These are phyloP conservation scores for Lycium ferocissimum DNA, from an alignment of 257 asterid species.

Conservation along the genomic window DNA sequence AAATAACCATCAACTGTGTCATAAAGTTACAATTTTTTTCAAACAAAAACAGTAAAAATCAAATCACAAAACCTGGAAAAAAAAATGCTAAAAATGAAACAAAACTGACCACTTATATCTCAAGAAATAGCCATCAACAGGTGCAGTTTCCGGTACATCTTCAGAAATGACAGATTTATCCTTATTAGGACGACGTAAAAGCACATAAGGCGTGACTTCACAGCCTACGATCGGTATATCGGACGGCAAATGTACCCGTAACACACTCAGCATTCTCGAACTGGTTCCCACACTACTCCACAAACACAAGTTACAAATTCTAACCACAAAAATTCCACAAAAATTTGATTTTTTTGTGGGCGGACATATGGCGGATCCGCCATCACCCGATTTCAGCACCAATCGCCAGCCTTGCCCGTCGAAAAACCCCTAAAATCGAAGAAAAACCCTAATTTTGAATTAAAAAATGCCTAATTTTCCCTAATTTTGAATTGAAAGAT, in stretches of 20 bases:
- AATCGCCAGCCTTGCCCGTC: slow-evolving; percentile 60
- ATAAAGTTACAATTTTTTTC: too few species aligned
- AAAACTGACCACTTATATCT: slow-evolving; percentile 41
- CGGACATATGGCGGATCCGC: slow-evolving; percentile 74
- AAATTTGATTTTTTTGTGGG: slow-evolving; percentile 34
- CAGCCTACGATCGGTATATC: slow-evolving; percentile 98
- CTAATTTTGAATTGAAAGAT: background rate
- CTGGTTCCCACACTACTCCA: slow-evolving; percentile 28
- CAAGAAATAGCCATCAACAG: slow-evolving; percentile 52
- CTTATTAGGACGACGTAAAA: slow-evolving; percentile 55
- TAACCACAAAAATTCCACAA: background rate
- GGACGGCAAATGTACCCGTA: slow-evolving; percentile 85
- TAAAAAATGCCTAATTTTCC: background rate
- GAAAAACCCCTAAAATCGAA: slow-evolving; percentile 13
- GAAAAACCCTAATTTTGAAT: slow-evolving; percentile 14
- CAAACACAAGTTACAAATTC: slow-evolving; percentile 10
- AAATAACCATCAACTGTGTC: slow-evolving; percentile 53
- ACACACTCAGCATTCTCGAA: slow-evolving; percentile 68
- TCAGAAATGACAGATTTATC: slow-evolving; percentile 54
- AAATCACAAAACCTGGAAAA: too few species aligned
- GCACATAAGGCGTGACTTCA: slow-evolving; percentile 88
- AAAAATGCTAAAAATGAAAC: background rate
- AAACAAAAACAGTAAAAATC: too few species aligned
- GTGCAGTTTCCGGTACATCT: slow-evolving; percentile 64
- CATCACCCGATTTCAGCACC: slow-evolving; percentile 53